Conservation (phyloP, 2,329 filamentous ascomycete genomes). For the Claviceps cyperi region DNA sequence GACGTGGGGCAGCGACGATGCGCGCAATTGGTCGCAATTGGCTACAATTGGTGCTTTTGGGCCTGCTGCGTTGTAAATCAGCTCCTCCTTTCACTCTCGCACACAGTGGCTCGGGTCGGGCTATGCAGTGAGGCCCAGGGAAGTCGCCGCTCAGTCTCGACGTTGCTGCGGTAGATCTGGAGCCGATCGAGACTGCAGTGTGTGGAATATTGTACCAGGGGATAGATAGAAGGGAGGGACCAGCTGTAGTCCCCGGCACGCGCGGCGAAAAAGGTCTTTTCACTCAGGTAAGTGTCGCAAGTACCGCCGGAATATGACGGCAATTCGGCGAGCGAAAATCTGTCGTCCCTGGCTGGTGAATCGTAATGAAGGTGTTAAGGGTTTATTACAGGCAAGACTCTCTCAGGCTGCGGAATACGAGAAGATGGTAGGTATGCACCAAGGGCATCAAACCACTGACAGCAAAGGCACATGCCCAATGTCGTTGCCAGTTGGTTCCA, state of each 20-base stretch:
- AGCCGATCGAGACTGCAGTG: neutral
- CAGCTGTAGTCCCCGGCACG: neutral
- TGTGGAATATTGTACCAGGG: neutral
- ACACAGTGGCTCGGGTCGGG: neutral
- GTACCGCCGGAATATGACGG: neutral
- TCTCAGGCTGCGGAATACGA: conserved; percentile 4
- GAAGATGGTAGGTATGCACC: neutral
- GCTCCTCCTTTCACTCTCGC: neutral
- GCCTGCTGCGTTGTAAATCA: neutral
- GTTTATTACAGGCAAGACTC: conserved; percentile 3
- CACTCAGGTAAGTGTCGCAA: neutral
- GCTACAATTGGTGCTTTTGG: neutral
- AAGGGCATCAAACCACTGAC: neutral
- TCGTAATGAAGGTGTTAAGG: neutral
- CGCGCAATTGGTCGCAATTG: neutral
- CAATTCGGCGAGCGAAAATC: neutral
- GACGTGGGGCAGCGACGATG: neutral
- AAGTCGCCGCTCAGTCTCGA: neutral
- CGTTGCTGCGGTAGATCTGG: neutral
- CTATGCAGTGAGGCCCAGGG: neutral
- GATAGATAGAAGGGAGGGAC: neutral
- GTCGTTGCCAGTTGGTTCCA: neutral
- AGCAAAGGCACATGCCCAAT: neutral
- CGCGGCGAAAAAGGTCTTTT: neutral
- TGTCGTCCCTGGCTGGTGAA: neutral